phyloP scores from a whole-genome alignment of 208 protist genomes.

The Leishmania tropica region DNA sequence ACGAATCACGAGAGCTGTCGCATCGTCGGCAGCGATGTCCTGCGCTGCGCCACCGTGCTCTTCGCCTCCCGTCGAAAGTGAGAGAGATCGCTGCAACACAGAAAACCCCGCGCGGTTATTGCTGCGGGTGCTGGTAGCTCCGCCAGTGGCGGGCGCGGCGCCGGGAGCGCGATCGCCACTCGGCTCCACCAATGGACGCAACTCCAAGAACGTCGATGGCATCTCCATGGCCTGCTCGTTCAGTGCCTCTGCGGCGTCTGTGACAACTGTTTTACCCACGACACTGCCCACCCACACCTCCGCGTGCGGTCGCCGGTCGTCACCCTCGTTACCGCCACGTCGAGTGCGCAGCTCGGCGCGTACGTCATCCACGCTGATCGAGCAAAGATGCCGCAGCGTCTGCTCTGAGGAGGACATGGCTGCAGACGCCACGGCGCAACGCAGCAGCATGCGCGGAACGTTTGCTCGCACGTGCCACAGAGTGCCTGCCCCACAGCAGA shows the following conservation, averaged over 20 bases:
- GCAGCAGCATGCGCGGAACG: conserved; percentile 1
- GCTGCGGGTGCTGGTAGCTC: not conserved
- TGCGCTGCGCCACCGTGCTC: not conserved
- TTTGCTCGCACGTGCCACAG: conserved; percentile 8
- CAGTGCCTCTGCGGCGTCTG: not conserved
- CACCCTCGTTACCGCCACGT: not conserved
- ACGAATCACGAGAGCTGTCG: conserved; percentile 9
- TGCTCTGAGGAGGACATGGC: not conserved
- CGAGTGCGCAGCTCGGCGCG: not conserved
- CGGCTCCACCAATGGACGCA: not conserved
- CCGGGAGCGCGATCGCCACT: not conserved
- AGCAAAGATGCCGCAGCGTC: not conserved
- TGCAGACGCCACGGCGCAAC: not conserved
- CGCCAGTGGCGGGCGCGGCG: not conserved
- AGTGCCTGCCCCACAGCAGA: not conserved
- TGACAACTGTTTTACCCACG: conserved; percentile 5
- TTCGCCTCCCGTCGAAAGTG: not conserved
- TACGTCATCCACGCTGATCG: not conserved
- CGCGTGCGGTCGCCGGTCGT: not conserved
- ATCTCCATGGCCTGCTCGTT: not conserved
- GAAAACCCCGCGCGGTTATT: conserved; percentile 1
- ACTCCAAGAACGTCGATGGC: conserved; percentile 4
- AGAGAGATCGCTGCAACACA: conserved; percentile 14
- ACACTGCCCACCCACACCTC: conserved; percentile 1
- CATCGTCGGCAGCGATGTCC: not conserved